Evolutionary conservation across 108 stramenopile species (phyloP).

Genomic region (Discostella stelligeroides): DNA sequence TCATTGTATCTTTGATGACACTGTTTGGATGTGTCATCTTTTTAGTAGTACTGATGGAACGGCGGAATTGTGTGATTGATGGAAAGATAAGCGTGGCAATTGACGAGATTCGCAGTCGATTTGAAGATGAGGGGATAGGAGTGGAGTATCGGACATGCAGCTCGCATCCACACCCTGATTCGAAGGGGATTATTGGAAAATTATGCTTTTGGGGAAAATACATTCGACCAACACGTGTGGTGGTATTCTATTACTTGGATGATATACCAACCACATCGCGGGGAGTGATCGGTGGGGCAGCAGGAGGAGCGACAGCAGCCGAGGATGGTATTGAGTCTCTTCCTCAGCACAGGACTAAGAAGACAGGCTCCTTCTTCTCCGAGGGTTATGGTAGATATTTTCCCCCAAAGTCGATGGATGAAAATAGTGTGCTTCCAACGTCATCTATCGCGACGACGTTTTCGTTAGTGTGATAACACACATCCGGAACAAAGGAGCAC

Average conservation of each 20-base stretch:
- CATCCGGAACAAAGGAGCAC: too few relatives aligned
- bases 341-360: conserved; percentile 1
- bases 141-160: conserved; percentile 47
- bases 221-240: conserved; percentile 42
- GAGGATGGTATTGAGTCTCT: too few relatives aligned
- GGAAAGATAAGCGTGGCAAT: conserved; percentile 22
- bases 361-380: conserved; percentile 37
- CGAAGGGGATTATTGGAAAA: background rate
- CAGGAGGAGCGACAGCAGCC: too few relatives aligned
- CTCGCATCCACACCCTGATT: background rate
- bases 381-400: conserved; percentile 47
- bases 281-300: too few relatives aligned
- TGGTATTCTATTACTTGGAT: conserved; percentile 39
- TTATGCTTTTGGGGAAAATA: conserved; percentile 27
- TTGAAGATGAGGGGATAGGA: conserved; percentile 43
- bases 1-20: conserved; percentile 20
- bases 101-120: conserved; percentile 39
- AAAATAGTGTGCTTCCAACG: too few relatives aligned
- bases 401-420: conserved; percentile 6
- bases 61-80: conserved; percentile 42
- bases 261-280: too few relatives aligned
- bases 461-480: conserved; percentile 1
- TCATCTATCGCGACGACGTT: too few relatives aligned
- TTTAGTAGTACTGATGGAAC: conserved; percentile 47
- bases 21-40: conserved; percentile 34